Evolutionary conservation across 1,139 yeast genomes (phyloP), one percentile per base, ranked within the genome.

Genomic region (Yamadazyma sp.): DNA sequence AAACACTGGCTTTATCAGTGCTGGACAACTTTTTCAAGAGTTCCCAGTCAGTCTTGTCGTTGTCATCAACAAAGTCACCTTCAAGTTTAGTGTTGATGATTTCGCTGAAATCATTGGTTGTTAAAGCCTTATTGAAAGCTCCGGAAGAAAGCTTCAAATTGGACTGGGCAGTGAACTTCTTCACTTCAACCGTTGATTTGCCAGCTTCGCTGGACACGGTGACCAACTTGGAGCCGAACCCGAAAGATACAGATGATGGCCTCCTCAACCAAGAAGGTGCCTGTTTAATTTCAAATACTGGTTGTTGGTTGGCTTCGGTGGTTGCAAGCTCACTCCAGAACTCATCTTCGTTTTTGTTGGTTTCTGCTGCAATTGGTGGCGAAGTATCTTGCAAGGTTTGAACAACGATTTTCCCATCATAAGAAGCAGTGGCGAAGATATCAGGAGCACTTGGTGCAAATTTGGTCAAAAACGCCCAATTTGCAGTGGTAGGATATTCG

Each of bases 371-470:
- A 8, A 69, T 72, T 15, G 82, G 79, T 9, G 82, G 80, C 17
- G 80, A 72, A 20, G 83, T 82, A 57, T 89, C 96, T 64, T 94
- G 99, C 46, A 94, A 69, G 27, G 96, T 78, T 64, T 91, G 97
- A 32, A 92, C 73, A 37, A 79, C 66, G 43, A 94, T 75, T 59
- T 87, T 88, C 42, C 95, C 95, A 61, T 91, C 98, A 53, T 87
- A 87, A 11, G 97, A 87, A 17, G 98, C 94, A 42, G 91, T 79
- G 6, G 98, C 98, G 69, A 94, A 86, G 42, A 88, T 66, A 46
- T 91, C 97, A 4, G 99, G 98, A 18, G 87, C 80, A 20, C 72
- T 63, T 33, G 96, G 95, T 43, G 96, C 95, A 69, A 91, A 92
- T 53, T 78, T 76, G 12, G 95, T 79, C 61, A 86, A 81, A 67